Evolutionary conservation across 768 basidiomycete species (phyloP).

Genomic region (Suillus ampliporus): DNA sequence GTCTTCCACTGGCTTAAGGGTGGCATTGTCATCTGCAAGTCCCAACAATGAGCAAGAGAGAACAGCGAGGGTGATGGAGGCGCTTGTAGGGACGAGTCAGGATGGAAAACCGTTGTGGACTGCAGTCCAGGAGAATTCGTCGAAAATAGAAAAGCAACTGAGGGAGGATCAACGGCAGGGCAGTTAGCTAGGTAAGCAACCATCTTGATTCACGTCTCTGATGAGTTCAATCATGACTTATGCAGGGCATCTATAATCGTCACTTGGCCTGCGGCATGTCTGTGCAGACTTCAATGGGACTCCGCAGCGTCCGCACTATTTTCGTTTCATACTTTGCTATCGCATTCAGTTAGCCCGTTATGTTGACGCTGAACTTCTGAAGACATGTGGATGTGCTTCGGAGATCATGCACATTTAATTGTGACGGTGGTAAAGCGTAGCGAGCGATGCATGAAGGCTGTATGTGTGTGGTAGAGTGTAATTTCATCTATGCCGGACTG

Average conservation of each 20-base stretch:
- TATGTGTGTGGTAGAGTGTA: neutral
- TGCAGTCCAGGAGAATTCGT: constrained; percentile 35
- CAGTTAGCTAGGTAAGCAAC: constrained; percentile 2
- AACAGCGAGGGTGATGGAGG: constrained; percentile 28
- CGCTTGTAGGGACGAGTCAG: constrained; percentile 34
- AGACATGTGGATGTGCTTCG: neutral
- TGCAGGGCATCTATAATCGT: neutral
- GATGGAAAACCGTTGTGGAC: constrained; percentile 40
- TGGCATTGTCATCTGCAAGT: neutral
- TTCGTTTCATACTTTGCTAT: neutral
- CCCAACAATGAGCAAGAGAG: constrained; percentile 22
- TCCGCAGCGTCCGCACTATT: neutral
- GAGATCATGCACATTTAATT: neutral
- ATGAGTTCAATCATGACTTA: neutral
- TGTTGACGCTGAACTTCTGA: neutral
- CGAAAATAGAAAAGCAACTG: constrained; percentile 25
- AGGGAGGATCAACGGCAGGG: constrained; percentile 18
- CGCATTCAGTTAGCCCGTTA: neutral
- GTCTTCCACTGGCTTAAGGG: neutral
- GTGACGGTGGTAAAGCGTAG: neutral
- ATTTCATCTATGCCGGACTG: neutral
- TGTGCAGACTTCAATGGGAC: neutral
- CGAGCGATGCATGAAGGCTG: neutral
- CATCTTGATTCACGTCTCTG: neutral
- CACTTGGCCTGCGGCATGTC: neutral